Conservation (phyloP, 2,329 filamentous ascomycete species). For the Cryphonectria japonica region DNA sequence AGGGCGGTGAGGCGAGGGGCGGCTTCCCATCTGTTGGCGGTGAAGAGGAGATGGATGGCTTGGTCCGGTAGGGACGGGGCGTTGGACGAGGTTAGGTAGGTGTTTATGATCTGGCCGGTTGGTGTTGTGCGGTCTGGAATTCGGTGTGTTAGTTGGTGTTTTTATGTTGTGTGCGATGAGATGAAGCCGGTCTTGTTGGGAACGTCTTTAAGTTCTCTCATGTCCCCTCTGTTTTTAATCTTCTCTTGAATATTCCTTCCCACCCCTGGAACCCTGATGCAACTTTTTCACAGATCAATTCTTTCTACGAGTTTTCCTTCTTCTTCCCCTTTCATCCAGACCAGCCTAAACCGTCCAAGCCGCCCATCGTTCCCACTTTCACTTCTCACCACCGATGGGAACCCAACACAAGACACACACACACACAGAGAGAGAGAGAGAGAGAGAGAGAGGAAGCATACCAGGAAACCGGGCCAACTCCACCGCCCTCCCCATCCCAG, state of each 20-base stretch:
- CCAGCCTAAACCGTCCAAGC: too few relatives aligned
- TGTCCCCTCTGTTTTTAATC: not conserved
- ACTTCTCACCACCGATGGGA: not conserved
- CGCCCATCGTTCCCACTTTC: not conserved
- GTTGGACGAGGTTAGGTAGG: constrained; percentile 73
- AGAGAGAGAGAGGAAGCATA: constrained; percentile 39
- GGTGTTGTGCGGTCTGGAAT: constrained; percentile 74
- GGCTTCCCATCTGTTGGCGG: constrained; percentile 87
- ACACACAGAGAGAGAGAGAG: not conserved
- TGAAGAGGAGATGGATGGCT: constrained; percentile 87
- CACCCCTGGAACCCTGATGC: too few relatives aligned
- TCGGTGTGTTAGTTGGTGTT: not conserved
- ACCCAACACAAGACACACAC: not conserved
- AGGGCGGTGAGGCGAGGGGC: constrained; percentile 57
- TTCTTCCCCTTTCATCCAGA: too few relatives aligned
- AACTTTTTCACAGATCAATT: too few relatives aligned
- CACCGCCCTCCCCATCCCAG: constrained; percentile 52
- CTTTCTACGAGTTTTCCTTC: too few relatives aligned
- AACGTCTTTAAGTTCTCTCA: not conserved
- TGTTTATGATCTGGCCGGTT: constrained; percentile 85
- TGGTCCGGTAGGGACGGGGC: constrained; percentile 76
- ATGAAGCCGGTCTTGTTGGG: not conserved
- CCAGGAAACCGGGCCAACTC: constrained; percentile 62
- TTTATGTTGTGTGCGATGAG: not conserved
- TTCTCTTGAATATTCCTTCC: too few relatives aligned